Conservation (phyloP, 2,329 filamentous ascomycete genomes). For the Nothophaeocryptopus gaeumannii region DNA sequence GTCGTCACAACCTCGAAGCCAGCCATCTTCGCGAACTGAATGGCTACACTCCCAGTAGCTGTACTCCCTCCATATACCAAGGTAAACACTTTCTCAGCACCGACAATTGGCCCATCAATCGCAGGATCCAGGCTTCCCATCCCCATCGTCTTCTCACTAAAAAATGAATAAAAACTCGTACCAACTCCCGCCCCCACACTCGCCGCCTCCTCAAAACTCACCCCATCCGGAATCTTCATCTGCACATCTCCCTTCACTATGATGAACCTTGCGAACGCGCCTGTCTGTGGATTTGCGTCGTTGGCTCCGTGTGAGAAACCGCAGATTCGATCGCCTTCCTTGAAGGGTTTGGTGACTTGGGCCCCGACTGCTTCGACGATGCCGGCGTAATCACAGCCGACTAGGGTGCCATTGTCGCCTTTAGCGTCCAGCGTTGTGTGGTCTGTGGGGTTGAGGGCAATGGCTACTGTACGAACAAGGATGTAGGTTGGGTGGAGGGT, state of each 20-base stretch:
- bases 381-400: constrained; percentile 56
- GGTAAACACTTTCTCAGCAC: constrained; percentile 35
- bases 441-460: constrained; percentile 56
- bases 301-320: constrained; percentile 44
- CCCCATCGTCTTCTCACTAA: constrained; percentile 24
- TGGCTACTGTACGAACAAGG: constrained; percentile 48
- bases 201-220: constrained; percentile 51
- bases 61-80: constrained; percentile 51
- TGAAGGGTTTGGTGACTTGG: constrained; percentile 43
- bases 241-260: constrained; percentile 49
- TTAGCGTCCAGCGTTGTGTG: constrained; percentile 47
- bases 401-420: constrained; percentile 38
- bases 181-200: constrained; percentile 49
- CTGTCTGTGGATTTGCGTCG: constrained; percentile 42
- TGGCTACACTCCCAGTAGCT: constrained; percentile 47
- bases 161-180: constrained; percentile 48
- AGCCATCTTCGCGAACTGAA: constrained; percentile 47
- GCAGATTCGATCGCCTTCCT: constrained; percentile 50
- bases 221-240: constrained; percentile 43
- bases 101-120: constrained; percentile 15
- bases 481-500: constrained; percentile 42
- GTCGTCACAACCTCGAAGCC: constrained; percentile 42
- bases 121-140: too few relatives aligned
- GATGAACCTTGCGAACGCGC: constrained; percentile 52
- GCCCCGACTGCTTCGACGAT: constrained; percentile 50